Percentiles rank a stretch among this genome's conserved stretches.
Evolutionary conservation across 495 filamentous ascomycete species (phyloP).

Genomic region (Lasiosphaeriaceae sp.): DNA sequence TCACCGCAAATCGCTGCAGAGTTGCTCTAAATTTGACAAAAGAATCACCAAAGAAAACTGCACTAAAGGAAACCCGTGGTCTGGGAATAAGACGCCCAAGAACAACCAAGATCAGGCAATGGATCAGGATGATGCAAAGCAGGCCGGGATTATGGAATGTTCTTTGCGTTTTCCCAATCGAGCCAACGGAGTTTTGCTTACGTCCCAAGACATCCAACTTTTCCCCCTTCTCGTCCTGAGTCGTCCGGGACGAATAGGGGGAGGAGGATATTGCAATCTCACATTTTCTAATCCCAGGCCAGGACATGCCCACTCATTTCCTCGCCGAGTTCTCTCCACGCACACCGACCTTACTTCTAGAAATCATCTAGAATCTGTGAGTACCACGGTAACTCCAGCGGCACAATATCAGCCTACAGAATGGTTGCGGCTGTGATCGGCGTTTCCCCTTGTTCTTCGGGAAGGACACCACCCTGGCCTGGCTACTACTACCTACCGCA

Average conservation of each 20-base stretch:
- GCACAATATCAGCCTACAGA: too few species aligned
- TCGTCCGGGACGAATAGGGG: too few species aligned
- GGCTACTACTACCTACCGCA: too few species aligned
- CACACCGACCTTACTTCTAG: background rate
- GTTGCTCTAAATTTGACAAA: background rate
- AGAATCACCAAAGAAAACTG: background rate
- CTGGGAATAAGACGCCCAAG: background rate
- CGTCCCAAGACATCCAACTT: background rate
- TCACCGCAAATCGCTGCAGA: background rate
- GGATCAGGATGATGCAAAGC: background rate
- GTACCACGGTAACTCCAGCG: too few species aligned
- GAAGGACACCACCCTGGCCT: too few species aligned
- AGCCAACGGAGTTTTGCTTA: background rate
- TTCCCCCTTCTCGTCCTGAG: background rate
- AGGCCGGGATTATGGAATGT: slow-evolving; percentile 10
- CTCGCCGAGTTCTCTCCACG: background rate
- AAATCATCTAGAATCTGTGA: too few species aligned
- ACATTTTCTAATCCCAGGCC: too few species aligned
- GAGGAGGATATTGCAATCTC: too few species aligned
- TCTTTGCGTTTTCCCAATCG: slow-evolving; percentile 12
- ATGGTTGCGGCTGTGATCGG: too few species aligned
- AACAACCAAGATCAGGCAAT: background rate
- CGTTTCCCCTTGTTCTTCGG: too few species aligned
- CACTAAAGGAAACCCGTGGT: background rate
- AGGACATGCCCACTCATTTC: too few species aligned